Conservation (phyloP, 768 basidiomycete genomes). For the Candolleomyces efflorescens region DNA sequence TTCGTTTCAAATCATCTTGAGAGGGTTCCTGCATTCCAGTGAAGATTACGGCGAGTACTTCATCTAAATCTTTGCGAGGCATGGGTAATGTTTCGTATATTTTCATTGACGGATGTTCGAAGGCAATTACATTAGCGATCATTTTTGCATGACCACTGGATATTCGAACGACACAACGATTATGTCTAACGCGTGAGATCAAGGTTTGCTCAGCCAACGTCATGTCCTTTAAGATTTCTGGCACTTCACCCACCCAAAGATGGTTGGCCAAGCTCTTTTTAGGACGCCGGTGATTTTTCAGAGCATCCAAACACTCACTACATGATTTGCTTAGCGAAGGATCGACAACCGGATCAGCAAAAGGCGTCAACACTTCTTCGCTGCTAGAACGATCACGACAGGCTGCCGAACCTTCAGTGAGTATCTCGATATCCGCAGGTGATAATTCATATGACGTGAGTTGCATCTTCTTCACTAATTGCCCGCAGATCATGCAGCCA, state of each 20-base stretch:
- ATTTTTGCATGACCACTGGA: constrained; percentile 21
- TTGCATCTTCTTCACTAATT: too few species aligned
- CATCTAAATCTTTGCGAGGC: constrained; percentile 17
- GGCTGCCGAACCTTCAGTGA: too few species aligned
- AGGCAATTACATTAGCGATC: constrained; percentile 26
- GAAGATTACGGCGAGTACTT: constrained; percentile 16
- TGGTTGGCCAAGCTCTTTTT: constrained; percentile 24
- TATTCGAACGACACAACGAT: constrained; percentile 24
- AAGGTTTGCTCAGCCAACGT: constrained; percentile 23
- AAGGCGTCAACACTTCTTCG: too few species aligned
- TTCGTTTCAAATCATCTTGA: constrained; percentile 1
- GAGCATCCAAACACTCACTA: too few species aligned
- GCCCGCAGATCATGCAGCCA: too few species aligned
- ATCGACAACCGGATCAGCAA: too few species aligned
- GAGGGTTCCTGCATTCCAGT: neutral
- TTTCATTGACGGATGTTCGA: constrained; percentile 20
- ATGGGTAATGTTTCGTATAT: constrained; percentile 24
- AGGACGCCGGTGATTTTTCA: neutral
- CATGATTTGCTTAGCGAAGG: too few species aligned
- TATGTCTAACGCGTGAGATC: constrained; percentile 21
- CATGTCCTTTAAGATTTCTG: constrained; percentile 19
- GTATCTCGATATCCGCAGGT: too few species aligned
- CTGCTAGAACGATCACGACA: too few species aligned
- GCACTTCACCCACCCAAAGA: constrained; percentile 32
- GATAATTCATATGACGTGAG: too few species aligned